A percentile compares a stretch with the other conserved stretches of the same genome.
These are phyloP conservation scores for Gossypium davidsonii DNA, from an alignment of 441 rosid genomes.

Conservation along the genomic window DNA sequence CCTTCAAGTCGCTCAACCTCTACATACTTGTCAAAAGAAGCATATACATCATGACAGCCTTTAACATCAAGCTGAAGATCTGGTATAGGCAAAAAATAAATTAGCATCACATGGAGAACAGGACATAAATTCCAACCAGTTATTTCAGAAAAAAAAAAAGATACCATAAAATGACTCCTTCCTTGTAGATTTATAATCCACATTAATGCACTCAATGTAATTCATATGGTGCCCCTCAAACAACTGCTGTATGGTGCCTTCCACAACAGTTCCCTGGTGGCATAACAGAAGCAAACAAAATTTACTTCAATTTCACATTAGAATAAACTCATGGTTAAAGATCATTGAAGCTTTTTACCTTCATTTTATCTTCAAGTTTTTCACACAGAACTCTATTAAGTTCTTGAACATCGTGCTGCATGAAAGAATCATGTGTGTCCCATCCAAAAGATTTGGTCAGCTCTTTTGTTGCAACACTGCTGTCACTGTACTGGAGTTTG, in stretches of 20 bases:
- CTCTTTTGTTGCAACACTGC: slow-evolving; percentile 43
- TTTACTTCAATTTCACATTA: neutral
- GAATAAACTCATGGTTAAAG: neutral
- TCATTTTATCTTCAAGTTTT: slow-evolving; percentile 52
- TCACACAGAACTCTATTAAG: slow-evolving; percentile 41
- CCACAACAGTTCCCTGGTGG: slow-evolving; percentile 40
- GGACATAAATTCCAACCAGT: neutral
- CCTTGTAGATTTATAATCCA: slow-evolving; percentile 43
- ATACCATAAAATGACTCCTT: slow-evolving; percentile 50
- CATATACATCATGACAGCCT: slow-evolving; percentile 49
- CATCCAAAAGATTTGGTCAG: slow-evolving; percentile 46
- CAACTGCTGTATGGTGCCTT: slow-evolving; percentile 43
- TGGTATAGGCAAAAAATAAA: slow-evolving; percentile 14
- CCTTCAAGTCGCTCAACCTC: slow-evolving; percentile 54
- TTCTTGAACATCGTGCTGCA: slow-evolving; percentile 50
- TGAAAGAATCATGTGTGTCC: slow-evolving; percentile 43
- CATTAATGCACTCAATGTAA: slow-evolving; percentile 44
- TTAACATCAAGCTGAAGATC: slow-evolving; percentile 51
- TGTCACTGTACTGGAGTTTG: slow-evolving; percentile 40
- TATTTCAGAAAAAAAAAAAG: neutral
- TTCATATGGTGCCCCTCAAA: slow-evolving; percentile 49
- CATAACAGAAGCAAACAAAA: slow-evolving; percentile 4
- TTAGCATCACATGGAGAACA: neutral
- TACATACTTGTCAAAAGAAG: slow-evolving; percentile 53
- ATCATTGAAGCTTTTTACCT: slow-evolving; percentile 22